Conservation (phyloP, 2,329 filamentous ascomycete species). For the Colletotrichum lini region DNA sequence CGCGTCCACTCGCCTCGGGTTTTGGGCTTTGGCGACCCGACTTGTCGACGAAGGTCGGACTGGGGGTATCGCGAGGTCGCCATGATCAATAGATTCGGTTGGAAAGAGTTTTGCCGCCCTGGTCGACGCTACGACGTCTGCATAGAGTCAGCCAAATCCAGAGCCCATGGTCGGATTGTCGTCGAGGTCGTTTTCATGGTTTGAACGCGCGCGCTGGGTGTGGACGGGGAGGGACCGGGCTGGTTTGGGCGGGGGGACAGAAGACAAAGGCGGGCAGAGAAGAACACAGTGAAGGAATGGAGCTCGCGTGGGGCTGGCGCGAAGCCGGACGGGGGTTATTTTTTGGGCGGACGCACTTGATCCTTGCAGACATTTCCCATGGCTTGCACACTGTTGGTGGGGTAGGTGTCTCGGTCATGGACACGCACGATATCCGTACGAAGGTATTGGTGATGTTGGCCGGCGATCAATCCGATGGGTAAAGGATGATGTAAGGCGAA, state of each 20-base stretch:
- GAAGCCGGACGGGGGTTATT: slow-evolving; percentile 28
- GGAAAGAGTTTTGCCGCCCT: slow-evolving; percentile 50
- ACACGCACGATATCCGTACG: slow-evolving; percentile 44
- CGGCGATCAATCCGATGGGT: neutral
- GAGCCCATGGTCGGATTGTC: slow-evolving; percentile 32
- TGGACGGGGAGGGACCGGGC: slow-evolving; percentile 24
- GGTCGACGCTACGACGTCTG: slow-evolving; percentile 61
- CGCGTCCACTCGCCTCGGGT: slow-evolving; percentile 62
- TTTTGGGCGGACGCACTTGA: slow-evolving; percentile 56
- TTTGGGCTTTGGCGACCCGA: slow-evolving; percentile 71
- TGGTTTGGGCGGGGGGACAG: slow-evolving; percentile 37
- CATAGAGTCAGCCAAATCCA: slow-evolving; percentile 40
- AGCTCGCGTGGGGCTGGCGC: slow-evolving; percentile 42
- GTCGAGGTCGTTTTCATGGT: slow-evolving; percentile 26
- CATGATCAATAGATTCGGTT: slow-evolving; percentile 55
- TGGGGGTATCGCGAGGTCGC: slow-evolving; percentile 62
- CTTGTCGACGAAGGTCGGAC: slow-evolving; percentile 65
- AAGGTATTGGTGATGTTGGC: slow-evolving; percentile 16
- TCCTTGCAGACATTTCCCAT: slow-evolving; percentile 63
- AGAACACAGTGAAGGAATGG: slow-evolving; percentile 37
- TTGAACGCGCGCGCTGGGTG: slow-evolving; percentile 34
- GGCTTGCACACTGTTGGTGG: slow-evolving; percentile 60
- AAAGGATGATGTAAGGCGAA: slow-evolving; percentile 23
- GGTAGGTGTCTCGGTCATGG: slow-evolving; percentile 58
- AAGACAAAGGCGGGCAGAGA: slow-evolving; percentile 40